Conservation (phyloP, 768 basidiomycete species). For the Dentipellis sp. region DNA sequence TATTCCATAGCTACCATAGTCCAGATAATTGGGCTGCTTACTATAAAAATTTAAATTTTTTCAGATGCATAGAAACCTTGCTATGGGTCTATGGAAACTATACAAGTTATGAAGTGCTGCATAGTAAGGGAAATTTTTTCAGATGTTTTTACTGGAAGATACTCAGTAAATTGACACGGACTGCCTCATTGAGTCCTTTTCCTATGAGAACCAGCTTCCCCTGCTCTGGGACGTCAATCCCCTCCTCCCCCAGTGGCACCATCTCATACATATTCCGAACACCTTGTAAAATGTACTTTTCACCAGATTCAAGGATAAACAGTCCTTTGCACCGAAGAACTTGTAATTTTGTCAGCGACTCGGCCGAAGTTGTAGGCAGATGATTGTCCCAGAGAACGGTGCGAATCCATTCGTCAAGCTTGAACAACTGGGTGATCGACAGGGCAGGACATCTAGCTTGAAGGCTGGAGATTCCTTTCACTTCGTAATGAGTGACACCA, state of each 20-base stretch:
- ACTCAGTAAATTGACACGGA: not conserved
- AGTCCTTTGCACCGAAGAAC: slow-evolving; percentile 88
- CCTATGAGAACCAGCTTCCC: slow-evolving; percentile 89
- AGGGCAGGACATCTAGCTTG: slow-evolving; percentile 63
- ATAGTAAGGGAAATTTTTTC: too few relatives aligned
- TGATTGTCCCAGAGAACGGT: slow-evolving; percentile 72
- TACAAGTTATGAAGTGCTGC: too few relatives aligned
- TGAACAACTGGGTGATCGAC: slow-evolving; percentile 32
- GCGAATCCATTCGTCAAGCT: slow-evolving; percentile 76
- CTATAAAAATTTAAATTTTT: too few relatives aligned
- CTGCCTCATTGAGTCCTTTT: slow-evolving; percentile 51
- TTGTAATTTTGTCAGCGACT: slow-evolving; percentile 27
- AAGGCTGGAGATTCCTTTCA: slow-evolving; percentile 77
- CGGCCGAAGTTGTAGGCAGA: slow-evolving; percentile 28
- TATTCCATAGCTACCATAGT: too few relatives aligned
- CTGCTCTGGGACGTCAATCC: slow-evolving; percentile 41
- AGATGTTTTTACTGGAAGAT: not conserved
- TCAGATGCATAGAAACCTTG: too few relatives aligned
- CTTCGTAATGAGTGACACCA: slow-evolving; percentile 46
- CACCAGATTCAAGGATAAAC: slow-evolving; percentile 44
- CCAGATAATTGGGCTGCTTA: too few relatives aligned
- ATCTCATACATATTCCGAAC: slow-evolving; percentile 90
- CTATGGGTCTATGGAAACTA: too few relatives aligned
- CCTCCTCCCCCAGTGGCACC: slow-evolving; percentile 20
- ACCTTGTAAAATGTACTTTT: slow-evolving; percentile 76